A percentile compares a stretch with the other conserved stretches of the same genome.
phyloP scores from a whole-genome alignment of 352 stramenopile species.

The Blastocystis hominis region DNA sequence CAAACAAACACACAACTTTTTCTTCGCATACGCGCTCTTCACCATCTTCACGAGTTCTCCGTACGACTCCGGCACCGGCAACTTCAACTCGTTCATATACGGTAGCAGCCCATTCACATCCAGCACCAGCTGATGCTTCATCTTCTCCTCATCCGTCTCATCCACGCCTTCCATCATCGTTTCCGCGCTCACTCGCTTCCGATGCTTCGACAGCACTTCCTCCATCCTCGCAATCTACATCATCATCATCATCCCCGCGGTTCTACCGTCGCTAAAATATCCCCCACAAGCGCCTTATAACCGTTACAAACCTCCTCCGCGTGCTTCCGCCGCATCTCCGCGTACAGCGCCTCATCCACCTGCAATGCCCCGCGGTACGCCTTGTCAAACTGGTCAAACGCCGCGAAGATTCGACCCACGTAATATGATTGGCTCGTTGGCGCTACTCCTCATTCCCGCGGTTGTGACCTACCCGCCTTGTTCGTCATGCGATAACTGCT shows the following conservation, averaged over 20 bases:
- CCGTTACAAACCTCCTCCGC: background rate
- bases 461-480: background rate
- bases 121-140: slow-evolving; percentile 51
- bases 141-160: slow-evolving; percentile 45
- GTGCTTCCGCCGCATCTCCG: background rate
- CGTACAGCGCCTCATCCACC: background rate
- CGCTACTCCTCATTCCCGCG: background rate
- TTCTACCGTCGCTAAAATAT: slow-evolving; percentile 23
- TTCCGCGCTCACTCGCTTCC: background rate
- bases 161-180: background rate
- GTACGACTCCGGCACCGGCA: slow-evolving; percentile 13
- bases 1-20: background rate
- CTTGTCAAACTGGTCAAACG: slow-evolving; percentile 28
- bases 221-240: slow-evolving; percentile 43
- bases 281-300: background rate
- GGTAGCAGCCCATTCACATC: slow-evolving; percentile 18
- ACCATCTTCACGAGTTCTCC: slow-evolving; percentile 1
- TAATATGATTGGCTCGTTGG: slow-evolving; percentile 5
- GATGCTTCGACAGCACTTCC: slow-evolving; percentile 52
- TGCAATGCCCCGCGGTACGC: background rate
- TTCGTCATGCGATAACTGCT: slow-evolving; percentile 57
- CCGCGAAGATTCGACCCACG: background rate
- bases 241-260: background rate
- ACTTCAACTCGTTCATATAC: background rate
- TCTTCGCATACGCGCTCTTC: slow-evolving; percentile 16